These are phyloP conservation scores for Candida railenensis DNA, from an alignment of 805 yeast genomes.

Conservation along the genomic window DNA sequence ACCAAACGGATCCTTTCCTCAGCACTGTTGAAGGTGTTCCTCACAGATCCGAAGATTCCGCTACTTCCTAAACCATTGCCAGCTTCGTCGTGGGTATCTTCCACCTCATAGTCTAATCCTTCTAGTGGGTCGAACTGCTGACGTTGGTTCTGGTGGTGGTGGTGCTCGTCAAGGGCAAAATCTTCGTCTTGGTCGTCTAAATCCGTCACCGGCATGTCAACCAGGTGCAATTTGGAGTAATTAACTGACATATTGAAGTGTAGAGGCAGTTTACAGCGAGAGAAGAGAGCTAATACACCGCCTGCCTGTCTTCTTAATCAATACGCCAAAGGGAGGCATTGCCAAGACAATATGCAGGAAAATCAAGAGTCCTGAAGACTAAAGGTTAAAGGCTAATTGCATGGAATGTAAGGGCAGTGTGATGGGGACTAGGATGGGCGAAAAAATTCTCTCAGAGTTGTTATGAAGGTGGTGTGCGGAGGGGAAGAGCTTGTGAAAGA, in stretches of 20 bases:
- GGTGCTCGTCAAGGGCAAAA: conserved; percentile 6
- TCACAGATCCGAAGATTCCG: neutral
- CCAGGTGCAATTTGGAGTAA: conserved; percentile 29
- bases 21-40: neutral
- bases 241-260: conserved; percentile 18
- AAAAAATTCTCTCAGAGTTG: too few relatives aligned
- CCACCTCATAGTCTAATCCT: conserved; percentile 21
- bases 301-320: too few relatives aligned
- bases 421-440: too few relatives aligned
- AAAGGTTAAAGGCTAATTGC: too few relatives aligned
- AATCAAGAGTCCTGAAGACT: neutral
- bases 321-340: too few relatives aligned
- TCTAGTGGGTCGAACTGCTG: conserved; percentile 15
- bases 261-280: neutral
- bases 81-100: too few relatives aligned
- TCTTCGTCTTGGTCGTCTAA: conserved; percentile 47
- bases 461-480: too few relatives aligned
- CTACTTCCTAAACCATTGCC: neutral
- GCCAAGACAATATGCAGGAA: neutral
- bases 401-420: too few relatives aligned
- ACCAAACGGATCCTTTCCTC: neutral
- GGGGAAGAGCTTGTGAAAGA: too few relatives aligned
- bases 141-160: neutral
- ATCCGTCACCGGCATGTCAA: conserved; percentile 57
- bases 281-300: too few relatives aligned